These are phyloP conservation scores for Melastoma malabathricum DNA, from an alignment of 345 rosid genomes.

Conservation along the genomic window DNA sequence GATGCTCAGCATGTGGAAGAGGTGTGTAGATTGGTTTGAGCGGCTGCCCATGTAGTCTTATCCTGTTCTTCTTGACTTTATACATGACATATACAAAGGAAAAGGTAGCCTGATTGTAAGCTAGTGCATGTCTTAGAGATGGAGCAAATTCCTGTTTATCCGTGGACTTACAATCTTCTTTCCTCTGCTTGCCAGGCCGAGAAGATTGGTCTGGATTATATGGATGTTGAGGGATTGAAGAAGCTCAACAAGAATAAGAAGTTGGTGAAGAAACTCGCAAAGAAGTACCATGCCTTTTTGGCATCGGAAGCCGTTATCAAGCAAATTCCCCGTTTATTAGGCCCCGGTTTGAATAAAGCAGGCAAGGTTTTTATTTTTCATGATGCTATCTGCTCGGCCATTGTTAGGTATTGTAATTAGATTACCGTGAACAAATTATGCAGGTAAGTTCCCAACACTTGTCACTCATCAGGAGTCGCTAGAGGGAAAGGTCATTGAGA, in stretches of 20 bases:
- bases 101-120: no score
- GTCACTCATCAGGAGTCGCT: slow-evolving; percentile 65
- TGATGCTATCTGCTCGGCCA: not conserved
- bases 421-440: not conserved
- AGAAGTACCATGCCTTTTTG: slow-evolving; percentile 65
- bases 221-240: slow-evolving; percentile 69
- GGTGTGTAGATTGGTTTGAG: slow-evolving; percentile 12
- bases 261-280: slow-evolving; percentile 68
- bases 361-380: slow-evolving; percentile 30
- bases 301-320: slow-evolving; percentile 78
- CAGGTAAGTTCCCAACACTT: slow-evolving; percentile 78
- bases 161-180: not conserved
- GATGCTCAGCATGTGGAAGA: slow-evolving; percentile 62
- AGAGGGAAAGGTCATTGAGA: slow-evolving; percentile 66
- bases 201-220: slow-evolving; percentile 52
- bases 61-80: no score
- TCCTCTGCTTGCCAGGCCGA: slow-evolving; percentile 30
- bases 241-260: slow-evolving; percentile 75
- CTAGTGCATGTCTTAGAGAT: not conserved
- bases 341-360: slow-evolving; percentile 88
- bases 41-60: no score
- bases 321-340: slow-evolving; percentile 77
- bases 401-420: not conserved
- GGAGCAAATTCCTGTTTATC: not conserved
- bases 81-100: no score